Conservation (phyloP, 2,329 filamentous ascomycete species). For the Trichoderma koningii region DNA sequence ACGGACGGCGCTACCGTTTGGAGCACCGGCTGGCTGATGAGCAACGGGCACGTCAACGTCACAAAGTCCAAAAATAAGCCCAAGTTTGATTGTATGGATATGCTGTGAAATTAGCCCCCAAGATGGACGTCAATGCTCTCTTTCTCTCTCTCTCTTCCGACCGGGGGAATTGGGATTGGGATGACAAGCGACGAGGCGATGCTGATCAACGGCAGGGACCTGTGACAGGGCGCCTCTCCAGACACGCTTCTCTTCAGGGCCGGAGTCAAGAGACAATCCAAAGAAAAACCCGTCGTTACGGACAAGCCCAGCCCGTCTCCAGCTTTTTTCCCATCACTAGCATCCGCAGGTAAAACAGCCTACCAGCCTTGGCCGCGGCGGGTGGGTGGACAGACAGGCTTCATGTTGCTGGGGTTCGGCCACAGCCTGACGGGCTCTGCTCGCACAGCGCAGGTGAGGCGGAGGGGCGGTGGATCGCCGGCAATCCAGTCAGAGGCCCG, state of each 20-base stretch:
- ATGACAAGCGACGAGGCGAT: no score
- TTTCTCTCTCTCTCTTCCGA: not conserved
- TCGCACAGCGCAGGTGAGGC: conserved; percentile 27
- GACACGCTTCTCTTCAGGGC: not conserved
- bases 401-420: conserved; percentile 4
- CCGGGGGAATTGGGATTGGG: not conserved
- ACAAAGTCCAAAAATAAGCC: conserved; percentile 7
- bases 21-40: not conserved
- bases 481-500: conserved; percentile 24
- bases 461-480: conserved; percentile 26
- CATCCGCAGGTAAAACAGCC: conserved; percentile 26
- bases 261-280: not conserved
- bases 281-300: not conserved
- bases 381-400: conserved; percentile 25
- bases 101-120: conserved; percentile 7
- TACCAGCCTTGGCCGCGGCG: conserved; percentile 22
- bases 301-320: not conserved
- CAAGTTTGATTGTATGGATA: not conserved
- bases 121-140: conserved; percentile 16
- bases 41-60: not conserved
- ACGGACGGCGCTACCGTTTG: conserved; percentile 6
- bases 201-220: conserved; percentile 1
- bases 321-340: not conserved
- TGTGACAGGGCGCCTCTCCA: not conserved
- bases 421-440: conserved; percentile 14